Conservation (phyloP, 306 rosid species). For the Luffa aegyptiaca region DNA sequence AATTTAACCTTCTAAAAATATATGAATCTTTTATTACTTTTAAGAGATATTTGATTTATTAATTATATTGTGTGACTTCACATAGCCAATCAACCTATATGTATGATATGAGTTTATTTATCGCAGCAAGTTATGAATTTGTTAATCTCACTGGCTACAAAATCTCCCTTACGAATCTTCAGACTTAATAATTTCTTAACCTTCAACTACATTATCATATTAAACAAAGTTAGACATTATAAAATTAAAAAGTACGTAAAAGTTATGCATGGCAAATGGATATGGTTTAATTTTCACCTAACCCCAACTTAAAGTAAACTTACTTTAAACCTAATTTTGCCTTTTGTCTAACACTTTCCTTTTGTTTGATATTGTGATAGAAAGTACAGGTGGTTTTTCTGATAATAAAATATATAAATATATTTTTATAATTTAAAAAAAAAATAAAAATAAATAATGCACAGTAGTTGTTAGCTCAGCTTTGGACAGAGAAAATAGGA, state of each 20-base stretch:
- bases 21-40: no score
- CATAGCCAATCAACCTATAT: not conserved
- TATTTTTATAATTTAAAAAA: no score
- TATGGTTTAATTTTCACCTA: constrained; percentile 13
- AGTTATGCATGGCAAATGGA: constrained; percentile 1
- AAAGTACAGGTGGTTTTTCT: not conserved
- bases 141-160: not conserved
- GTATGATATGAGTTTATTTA: no score
- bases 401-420: not conserved
- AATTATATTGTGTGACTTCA: not conserved
- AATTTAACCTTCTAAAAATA: no score
- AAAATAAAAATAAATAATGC: no score
- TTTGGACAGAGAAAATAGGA: constrained; percentile 9
- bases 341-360: not conserved
- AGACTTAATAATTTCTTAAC: not conserved
- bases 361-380: constrained; percentile 9
- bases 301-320: constrained; percentile 10
- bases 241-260: not conserved
- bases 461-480: constrained; percentile 1
- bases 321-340: constrained; percentile 16
- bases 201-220: not conserved
- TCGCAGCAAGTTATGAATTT: not conserved
- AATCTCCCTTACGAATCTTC: not conserved
- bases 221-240: not conserved
- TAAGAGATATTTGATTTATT: no score